Evolutionary conservation across 2,329 filamentous ascomycete genomes (phyloP), one percentile per base, ranked within the genome.

Genomic region (Daldinia eschscholtzii): DNA sequence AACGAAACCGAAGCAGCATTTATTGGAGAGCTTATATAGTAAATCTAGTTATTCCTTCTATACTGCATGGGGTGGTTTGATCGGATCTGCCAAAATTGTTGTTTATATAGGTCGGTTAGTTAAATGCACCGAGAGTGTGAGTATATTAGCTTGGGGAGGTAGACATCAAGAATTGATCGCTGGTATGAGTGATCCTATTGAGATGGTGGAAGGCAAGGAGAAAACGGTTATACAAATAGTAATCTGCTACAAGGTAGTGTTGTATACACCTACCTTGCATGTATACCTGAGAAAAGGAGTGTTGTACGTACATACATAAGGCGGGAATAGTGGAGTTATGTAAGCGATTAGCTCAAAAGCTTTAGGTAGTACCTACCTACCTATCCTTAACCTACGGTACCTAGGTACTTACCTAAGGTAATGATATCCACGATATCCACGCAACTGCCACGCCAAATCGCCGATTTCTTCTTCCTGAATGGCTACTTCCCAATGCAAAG

Each of bases 1-100:
- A 77, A 77, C 33, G 65, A 65, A 30, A 76, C 75, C 4, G 67
- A 70, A 46, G 42, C 63, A 20, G 57, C 61, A 7, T 76, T 76
- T 50, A 59, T 73, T 57, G 63, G 71, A 2, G 75, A 76, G 70
- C 70, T 76, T 26, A 13, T 76, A 48, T 76, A 66, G 10, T 7
- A 62, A 57, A 55, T 48, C n/a, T n/a, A n/a, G n/a, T n/a, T n/a
- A 58, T 65, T 68, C 30, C 58, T 63, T 39, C 18, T 62, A 39
- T 65, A 57, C 23, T 46, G 53, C 56, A 56, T 65, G 48, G 2
- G 1, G 28, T 58, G 35, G 57, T 35, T 58, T 33, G 55, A 53
- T 44, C 65, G 61, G 64, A 58, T 66, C 35, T 46, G 23, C 18
- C 28, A 42, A 58, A 56, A 48, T 33, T 39, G 46, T 63, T 55